Evolutionary conservation across 2,329 filamentous ascomycete genomes (phyloP).

Genomic region (Phaeosphaeria sp.): DNA sequence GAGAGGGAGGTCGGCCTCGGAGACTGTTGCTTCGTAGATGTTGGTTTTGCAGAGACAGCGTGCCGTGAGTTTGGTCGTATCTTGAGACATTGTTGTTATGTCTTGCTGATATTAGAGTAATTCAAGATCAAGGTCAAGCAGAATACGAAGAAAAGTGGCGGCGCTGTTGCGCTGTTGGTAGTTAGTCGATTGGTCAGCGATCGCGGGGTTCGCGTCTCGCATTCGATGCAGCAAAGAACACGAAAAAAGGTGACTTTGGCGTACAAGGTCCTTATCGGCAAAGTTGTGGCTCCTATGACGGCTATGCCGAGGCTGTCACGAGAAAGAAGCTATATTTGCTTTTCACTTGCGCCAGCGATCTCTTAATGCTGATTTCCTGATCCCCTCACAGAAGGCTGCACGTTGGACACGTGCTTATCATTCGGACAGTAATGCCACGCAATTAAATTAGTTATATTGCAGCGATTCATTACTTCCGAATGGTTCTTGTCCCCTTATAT

Average conservation of each 20-base stretch:
- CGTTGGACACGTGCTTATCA: too few species aligned
- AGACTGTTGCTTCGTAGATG: slow-evolving; percentile 47
- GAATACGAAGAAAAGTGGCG: not conserved
- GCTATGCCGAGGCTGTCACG: not conserved
- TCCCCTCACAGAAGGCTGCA: too few species aligned
- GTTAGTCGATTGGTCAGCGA: slow-evolving; percentile 22
- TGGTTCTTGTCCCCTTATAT: slow-evolving; percentile 9
- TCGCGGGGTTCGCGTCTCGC: slow-evolving; percentile 19
- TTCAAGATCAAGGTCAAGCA: not conserved
- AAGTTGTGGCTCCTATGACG: not conserved
- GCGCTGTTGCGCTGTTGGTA: not conserved
- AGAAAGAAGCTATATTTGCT: too few species aligned
- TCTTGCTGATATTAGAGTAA: not conserved
- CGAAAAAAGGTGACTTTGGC: not conserved
- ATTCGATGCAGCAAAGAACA: slow-evolving; percentile 8
- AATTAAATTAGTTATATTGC: too few species aligned
- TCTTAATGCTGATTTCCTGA: too few species aligned
- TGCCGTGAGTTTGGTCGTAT: slow-evolving; percentile 39
- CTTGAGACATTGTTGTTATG: slow-evolving; percentile 19
- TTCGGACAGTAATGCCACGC: too few species aligned
- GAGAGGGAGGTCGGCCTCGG: slow-evolving; percentile 48
- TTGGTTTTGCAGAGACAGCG: slow-evolving; percentile 58
- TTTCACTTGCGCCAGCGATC: too few species aligned
- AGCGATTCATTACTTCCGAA: too few species aligned
- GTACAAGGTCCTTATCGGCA: not conserved